Evolutionary conservation across 1,284 basidiomycete species (phyloP), one percentile per base, ranked within the genome.

Genomic region (Ceratobasidium sp.): DNA sequence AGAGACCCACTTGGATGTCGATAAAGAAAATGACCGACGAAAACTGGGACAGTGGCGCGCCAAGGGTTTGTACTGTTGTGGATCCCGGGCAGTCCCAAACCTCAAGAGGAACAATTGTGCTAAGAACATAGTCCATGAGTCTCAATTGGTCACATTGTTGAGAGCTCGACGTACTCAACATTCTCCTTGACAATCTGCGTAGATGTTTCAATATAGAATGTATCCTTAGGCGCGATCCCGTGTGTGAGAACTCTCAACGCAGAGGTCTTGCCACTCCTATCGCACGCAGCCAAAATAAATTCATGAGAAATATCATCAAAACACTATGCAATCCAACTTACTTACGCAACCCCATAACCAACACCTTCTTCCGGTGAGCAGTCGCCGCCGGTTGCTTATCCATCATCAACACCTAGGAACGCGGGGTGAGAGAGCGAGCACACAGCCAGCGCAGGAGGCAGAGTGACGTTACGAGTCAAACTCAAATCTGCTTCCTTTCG

Each of bases 11-110:
- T 84, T 96, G 94, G 77, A 98, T 97, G 82, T 99, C 97, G 81
- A 99, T 94, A n/a, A 99, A 96, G 81, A 97, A 99, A 47, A 99
- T 90, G 79, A 99, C 87, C 0, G 91, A 90, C 0, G 92, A 88
- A 81, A 96, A 95, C 39, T 92, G 88, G 54, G 89, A 88, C 31
- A 96, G 86, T 0, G 92, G 89, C 1, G 88, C 88, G 23, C 91
- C 92, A 28, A 96, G 87, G 23, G 90, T 89, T 35, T 95, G 92
- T 3, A 92, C 87, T 4, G 94, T 91, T 71, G 91, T 90, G 76
- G 92, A 94, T 35, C 94, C 94, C 0, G 97, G 97, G 78, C 94
- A 94, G 82, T 99, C 97, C 95, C 96, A 98, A 82, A 99, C 90
- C 82, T 98, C 94, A 31, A 99, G 89, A 0, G 94, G 94, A 76